Evolutionary conservation across 257 asterid genomes (phyloP), one percentile per base, ranked within the genome.

Genomic region (Gentiana macrophylla): DNA sequence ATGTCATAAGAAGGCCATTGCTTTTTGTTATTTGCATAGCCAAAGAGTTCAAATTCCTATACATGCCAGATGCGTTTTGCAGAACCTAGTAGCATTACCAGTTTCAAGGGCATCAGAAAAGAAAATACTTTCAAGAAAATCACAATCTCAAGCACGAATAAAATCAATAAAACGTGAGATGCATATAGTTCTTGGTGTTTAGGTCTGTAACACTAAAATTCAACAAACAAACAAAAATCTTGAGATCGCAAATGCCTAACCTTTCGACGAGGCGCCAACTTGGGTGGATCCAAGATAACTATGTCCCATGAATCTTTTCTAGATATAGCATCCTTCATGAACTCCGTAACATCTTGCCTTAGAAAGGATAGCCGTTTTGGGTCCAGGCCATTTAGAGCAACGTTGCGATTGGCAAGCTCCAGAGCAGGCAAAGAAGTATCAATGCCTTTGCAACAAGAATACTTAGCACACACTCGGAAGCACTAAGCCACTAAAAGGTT

Each of bases 21-120:
- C 71, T 78, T 76, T 65, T 81, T 53, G 95, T 84, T 67, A 87
- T 35, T 80, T 73, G 81, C 97, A 91, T 91, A 8, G 97, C 98
- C 72, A 91, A 70, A 63, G 91, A 78, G 71, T 91, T 91, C 68
- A 91, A 70, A 67, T 83, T 91, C 79, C 96, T 77, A 62, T 84
- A 91, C 98, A 91, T 91, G 60, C 98, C 98, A 59, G 88, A 72
- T 44, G 98, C 97, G 51, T 72, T 84, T 63, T 91, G 88, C 69
- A 91, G 79, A 54, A 78, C 98, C 96, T 91, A 68, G 52, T 65
- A 35, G 8, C 64, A 38, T 68, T 53, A 38, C 35, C 48, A n/a
- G 50, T 45, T 44, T 48, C 53, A 33, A 48, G 32, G 68, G 36
- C 60, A 52, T 6, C 35, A n/a, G 53, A 33, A 58, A 59, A 56